Percentiles rank a stretch among this genome's conserved stretches.
These are phyloP conservation scores for Speleostelium caveatum DNA, from an alignment of 78 protist species.

Conservation along the genomic window DNA sequence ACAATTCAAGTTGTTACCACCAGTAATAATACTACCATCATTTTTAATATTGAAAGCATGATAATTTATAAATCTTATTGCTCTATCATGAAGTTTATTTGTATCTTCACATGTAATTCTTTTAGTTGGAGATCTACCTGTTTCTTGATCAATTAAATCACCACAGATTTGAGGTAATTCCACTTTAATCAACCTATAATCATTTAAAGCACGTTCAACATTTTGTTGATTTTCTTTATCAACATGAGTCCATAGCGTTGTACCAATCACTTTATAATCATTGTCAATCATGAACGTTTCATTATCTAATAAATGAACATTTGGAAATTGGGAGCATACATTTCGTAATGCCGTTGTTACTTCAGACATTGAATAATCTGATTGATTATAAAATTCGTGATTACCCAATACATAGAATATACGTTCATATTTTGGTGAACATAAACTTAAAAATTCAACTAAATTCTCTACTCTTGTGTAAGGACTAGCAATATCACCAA, in stretches of 20 bases:
- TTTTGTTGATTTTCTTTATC: neutral
- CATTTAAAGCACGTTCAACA: neutral
- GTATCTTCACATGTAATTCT: neutral
- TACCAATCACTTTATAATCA: neutral
- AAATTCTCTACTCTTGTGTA: neutral
- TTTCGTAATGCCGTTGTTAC: neutral
- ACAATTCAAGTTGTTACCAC: neutral
- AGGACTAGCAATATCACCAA: constrained; percentile 35
- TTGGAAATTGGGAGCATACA: neutral
- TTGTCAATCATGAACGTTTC: neutral
- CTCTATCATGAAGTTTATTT: neutral
- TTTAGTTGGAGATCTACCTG: neutral
- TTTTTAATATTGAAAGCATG: neutral
- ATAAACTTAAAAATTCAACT: neutral
- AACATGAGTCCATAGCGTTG: neutral
- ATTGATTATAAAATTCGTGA: neutral
- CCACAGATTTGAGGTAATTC: constrained; percentile 1
- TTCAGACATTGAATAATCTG: neutral
- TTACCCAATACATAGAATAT: constrained; percentile 4
- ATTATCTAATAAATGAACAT: constrained; percentile 3
- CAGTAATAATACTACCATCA: neutral
- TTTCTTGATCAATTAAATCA: neutral
- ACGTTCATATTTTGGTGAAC: neutral
- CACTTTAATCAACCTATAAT: constrained; percentile 2
- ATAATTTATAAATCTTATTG: neutral